Base-by-base conservation (phyloP, 192 early-diverging fungal genomes). In the Jimgerdemannia flammicorona region DNA sequence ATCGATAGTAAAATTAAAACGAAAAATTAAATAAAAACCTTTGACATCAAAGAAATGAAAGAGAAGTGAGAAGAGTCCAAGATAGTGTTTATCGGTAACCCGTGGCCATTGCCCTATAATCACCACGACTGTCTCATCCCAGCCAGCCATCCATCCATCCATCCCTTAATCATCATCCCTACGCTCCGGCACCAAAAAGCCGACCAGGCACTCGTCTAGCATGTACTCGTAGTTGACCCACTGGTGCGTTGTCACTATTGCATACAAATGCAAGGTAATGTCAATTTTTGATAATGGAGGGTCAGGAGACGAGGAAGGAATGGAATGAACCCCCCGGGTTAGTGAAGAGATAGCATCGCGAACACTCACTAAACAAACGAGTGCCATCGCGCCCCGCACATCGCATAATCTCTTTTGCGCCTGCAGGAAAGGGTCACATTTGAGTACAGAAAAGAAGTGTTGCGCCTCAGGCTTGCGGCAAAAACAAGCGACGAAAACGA, bases 201-300 rank as follows among this genome's bases (percentile, higher is more conserved):
- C 93, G 39, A 95, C 90, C 11, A 93, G 76, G 69, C 96, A 97
- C 68, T 89, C 87, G 67, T 96, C 93, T 40, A 97, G 84, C 83
- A 97, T 87, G 20, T 82, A 87, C n/a, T 98, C 96, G 29, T 90
- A 84, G 78, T 99, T 99, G 20, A 99, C 96, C 98, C 98, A 99
- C 69, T 92, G 85, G 83, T 99, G 98, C 10, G 92, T 95, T 66
- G 83, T 42, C 81, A 87, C 87, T 88, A 79, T 8, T 59, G 49
- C 14, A 59, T 6, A 59, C 14, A 59, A 14, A 59, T 59, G 49
- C 8, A 29, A 29, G 29, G 29, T 29, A 29, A 29, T 29, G 29
- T 29, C 29, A 29, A 1, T 29, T 29, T 0, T 29, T 29, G 29
- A 29, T 29, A 29, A 29, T 29, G 29, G 29, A 29, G 29, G 29